phyloP scores from a whole-genome alignment of 768 basidiomycete species.

The Serendipita sp. region DNA sequence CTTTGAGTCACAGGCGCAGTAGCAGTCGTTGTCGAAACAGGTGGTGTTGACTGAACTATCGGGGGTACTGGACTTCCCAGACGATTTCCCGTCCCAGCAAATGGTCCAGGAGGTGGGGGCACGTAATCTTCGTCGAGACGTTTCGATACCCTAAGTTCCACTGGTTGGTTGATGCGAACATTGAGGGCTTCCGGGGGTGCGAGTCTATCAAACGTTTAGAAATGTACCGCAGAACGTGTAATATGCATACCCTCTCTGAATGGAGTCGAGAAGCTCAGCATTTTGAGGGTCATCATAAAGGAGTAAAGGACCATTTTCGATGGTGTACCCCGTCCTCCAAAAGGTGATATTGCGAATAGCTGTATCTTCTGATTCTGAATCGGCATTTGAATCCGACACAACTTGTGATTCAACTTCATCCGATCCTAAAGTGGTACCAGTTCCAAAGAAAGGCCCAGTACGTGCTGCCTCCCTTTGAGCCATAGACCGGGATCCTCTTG shows the following conservation, averaged over 20 bases:
- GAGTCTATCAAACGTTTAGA: conserved; percentile 27
- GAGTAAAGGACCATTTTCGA: conserved; percentile 78
- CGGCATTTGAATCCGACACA: conserved; percentile 54
- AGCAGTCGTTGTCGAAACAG: conserved; percentile 11
- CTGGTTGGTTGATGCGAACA: conserved; percentile 58
- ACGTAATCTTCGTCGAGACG: conserved; percentile 57
- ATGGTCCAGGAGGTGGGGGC: conserved; percentile 32
- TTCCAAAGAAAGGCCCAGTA: conserved; percentile 39
- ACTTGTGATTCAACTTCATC: conserved; percentile 72
- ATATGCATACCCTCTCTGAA: conserved; percentile 55
- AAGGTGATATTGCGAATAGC: conserved; percentile 67
- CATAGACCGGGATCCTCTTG: conserved; percentile 12
- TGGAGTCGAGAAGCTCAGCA: conserved; percentile 49
- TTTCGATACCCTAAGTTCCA: conserved; percentile 65
- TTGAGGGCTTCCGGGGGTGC: conserved; percentile 68
- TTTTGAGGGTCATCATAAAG: conserved; percentile 68
- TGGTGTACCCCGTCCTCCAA: conserved; percentile 85
- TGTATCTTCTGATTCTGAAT: conserved; percentile 32
- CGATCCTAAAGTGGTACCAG: conserved; percentile 74
- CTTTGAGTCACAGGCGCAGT: conserved; percentile 10
- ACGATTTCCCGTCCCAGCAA: conserved; percentile 61
- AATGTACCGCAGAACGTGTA: not conserved
- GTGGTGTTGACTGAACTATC: conserved; percentile 36
- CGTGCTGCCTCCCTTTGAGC: conserved; percentile 11
- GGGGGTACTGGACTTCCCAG: conserved; percentile 63